Conservation (phyloP, 2,329 filamentous ascomycete species). For the Xylariaceae sp. region DNA sequence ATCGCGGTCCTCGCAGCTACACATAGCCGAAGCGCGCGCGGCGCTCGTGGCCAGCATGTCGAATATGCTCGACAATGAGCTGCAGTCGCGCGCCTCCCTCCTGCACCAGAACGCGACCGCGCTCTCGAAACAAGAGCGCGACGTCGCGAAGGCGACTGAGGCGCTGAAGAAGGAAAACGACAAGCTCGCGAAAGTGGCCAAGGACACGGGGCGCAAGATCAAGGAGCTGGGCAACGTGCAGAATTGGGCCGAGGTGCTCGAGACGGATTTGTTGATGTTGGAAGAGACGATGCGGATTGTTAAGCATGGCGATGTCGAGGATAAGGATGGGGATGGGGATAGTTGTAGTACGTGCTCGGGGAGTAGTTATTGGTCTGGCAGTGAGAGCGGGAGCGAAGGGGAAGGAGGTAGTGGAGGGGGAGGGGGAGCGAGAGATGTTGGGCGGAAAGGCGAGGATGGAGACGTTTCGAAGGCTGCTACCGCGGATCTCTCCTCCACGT, state of each 20-base stretch:
- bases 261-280: slow-evolving; percentile 60
- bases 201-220: slow-evolving; percentile 58
- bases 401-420: slow-evolving; percentile 35
- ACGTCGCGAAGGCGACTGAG: slow-evolving; percentile 57
- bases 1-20: slow-evolving; percentile 40
- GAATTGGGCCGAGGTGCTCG: slow-evolving; percentile 83
- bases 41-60: slow-evolving; percentile 62
- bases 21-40: slow-evolving; percentile 53
- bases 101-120: slow-evolving; percentile 66
- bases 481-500: neutral
- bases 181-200: slow-evolving; percentile 60
- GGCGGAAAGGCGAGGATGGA: slow-evolving; percentile 14
- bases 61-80: slow-evolving; percentile 64
- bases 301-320: slow-evolving; percentile 29
- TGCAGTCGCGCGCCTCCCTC: slow-evolving; percentile 63
- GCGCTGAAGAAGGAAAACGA: slow-evolving; percentile 61
- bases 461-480: slow-evolving; percentile 16
- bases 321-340: slow-evolving; percentile 27
- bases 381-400: slow-evolving; percentile 27
- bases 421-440: slow-evolving; percentile 24
- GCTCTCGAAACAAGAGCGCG: slow-evolving; percentile 64
- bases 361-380: slow-evolving; percentile 21
- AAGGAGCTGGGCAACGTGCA: slow-evolving; percentile 77
- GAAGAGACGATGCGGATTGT: slow-evolving; percentile 62
- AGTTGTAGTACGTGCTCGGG: slow-evolving; percentile 26